Evolutionary conservation across 2,329 filamentous ascomycete genomes (phyloP).

Genomic region (Fusarium nygamai): DNA sequence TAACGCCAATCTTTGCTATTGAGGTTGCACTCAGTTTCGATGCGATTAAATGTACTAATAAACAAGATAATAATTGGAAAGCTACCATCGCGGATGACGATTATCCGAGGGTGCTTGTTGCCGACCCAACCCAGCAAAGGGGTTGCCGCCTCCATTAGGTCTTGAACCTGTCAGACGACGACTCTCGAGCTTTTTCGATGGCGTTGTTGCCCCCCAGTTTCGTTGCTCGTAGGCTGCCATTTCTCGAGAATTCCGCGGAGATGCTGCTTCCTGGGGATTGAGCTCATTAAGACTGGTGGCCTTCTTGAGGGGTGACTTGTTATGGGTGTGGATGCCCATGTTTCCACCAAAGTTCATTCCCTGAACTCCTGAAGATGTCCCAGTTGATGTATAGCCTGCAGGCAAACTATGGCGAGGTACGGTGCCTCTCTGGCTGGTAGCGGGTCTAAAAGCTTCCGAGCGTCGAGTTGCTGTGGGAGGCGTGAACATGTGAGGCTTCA

Average conservation of each 20-base stretch:
- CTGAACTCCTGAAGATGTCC: conserved; percentile 41
- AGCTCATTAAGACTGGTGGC: conserved; percentile 71
- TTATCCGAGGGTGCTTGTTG: conserved; percentile 53
- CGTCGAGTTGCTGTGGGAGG: conserved; percentile 49
- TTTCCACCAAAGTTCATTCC: conserved; percentile 70
- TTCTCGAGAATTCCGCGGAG: conserved; percentile 69
- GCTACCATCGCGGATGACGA: conserved; percentile 51
- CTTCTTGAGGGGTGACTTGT: conserved; percentile 85
- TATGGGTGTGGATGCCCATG: conserved; percentile 82
- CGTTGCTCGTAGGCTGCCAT: conserved; percentile 68
- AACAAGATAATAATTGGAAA: not conserved
- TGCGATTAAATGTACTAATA: not conserved
- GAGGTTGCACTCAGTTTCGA: not conserved
- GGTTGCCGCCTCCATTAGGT: conserved; percentile 46
- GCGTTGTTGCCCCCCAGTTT: conserved; percentile 52
- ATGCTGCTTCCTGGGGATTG: conserved; percentile 52
- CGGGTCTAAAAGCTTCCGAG: conserved; percentile 50
- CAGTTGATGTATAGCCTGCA: conserved; percentile 44
- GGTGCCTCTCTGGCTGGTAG: conserved; percentile 43
- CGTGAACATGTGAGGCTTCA: conserved; percentile 56
- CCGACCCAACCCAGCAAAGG: conserved; percentile 52
- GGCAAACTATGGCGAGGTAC: conserved; percentile 50
- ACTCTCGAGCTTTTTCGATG: conserved; percentile 50
- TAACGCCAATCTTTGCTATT: conserved; percentile 26
- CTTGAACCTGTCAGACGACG: conserved; percentile 41